phyloP scores from a whole-genome alignment of 1,284 basidiomycete genomes.

The Cryptococcus amylolentus region DNA sequence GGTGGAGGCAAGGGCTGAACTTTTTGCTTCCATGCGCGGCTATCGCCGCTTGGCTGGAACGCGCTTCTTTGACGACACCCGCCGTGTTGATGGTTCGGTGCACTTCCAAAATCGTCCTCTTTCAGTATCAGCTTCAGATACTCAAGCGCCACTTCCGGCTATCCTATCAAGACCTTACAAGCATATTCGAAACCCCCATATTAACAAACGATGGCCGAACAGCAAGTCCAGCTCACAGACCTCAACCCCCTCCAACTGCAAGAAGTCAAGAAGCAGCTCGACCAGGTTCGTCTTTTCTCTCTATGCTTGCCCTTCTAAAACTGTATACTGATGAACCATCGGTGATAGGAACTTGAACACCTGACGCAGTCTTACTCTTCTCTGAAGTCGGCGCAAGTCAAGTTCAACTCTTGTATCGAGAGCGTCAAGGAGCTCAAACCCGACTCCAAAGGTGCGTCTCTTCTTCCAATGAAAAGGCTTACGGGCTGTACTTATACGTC shows the following conservation, averaged over 20 bases:
- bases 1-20: no score
- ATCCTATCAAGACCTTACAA: background rate
- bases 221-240: constrained; percentile 73
- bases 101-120: background rate
- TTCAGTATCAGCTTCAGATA: background rate
- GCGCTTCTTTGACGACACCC: no score
- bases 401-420: constrained; percentile 83
- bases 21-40: no score
- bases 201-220: constrained; percentile 51
- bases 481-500: background rate
- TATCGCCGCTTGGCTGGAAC: no score
- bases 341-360: constrained; percentile 79
- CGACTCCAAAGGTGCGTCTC: constrained; percentile 63
- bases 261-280: constrained; percentile 81
- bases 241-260: constrained; percentile 75
- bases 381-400: constrained; percentile 85
- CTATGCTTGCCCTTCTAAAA: background rate
- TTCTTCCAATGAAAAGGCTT: background rate
- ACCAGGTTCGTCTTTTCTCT: constrained; percentile 60
- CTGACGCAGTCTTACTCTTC: constrained; percentile 89
- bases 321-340: background rate
- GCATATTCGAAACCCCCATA: background rate
- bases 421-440: constrained; percentile 72
- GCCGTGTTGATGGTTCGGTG: background rate
- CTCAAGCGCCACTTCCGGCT: no score